A percentile compares a stretch with the other conserved stretches of the same genome.
phyloP scores from a whole-genome alignment of 208 protist species.

The Strigomonas oncopelti region DNA sequence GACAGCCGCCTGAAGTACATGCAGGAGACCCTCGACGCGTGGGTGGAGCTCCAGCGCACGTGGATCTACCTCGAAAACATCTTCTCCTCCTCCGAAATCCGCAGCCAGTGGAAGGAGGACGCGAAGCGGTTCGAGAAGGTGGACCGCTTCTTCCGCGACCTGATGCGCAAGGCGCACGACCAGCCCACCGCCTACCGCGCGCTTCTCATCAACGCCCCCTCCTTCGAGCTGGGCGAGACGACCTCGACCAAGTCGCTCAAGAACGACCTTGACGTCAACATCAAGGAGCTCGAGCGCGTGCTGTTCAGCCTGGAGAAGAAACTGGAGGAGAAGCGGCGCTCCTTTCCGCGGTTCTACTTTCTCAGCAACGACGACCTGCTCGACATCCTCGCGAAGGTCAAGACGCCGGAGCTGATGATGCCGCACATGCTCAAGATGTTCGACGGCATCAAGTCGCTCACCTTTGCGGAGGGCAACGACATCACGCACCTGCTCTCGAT shows the following conservation, averaged over 20 bases:
- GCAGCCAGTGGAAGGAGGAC: slow-evolving; percentile 95
- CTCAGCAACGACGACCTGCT: slow-evolving; percentile 96
- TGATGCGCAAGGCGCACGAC: slow-evolving; percentile 92
- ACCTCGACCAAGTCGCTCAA: slow-evolving; percentile 64
- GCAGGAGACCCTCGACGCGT: slow-evolving; percentile 91
- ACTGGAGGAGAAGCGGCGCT: slow-evolving; percentile 95
- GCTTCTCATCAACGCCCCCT: slow-evolving; percentile 83
- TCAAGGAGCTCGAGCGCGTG: slow-evolving; percentile 92
- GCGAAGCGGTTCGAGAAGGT: slow-evolving; percentile 92
- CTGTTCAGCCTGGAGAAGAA: slow-evolving; percentile 93
- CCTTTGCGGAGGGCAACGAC: slow-evolving; percentile 72
- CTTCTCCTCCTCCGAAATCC: slow-evolving; percentile 94
- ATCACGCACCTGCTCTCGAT: slow-evolving; percentile 91
- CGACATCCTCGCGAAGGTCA: slow-evolving; percentile 97
- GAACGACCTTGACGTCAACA: slow-evolving; percentile 84
- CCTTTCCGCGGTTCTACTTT: slow-evolving; percentile 98
- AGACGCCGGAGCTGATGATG: slow-evolving; percentile 96
- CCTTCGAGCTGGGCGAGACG: slow-evolving; percentile 55
- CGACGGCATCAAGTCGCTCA: slow-evolving; percentile 91
- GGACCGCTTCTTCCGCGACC: slow-evolving; percentile 92
- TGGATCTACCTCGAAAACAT: slow-evolving; percentile 98
- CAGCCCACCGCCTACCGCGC: slow-evolving; percentile 86
- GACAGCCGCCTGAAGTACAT: slow-evolving; percentile 91
- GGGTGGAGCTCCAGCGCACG: slow-evolving; percentile 93
- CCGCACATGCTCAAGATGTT: slow-evolving; percentile 98